Percentiles rank a stretch among this genome's conserved stretches.
Conservation (phyloP, 768 basidiomycete genomes). For the Pleurotus sapidus region DNA sequence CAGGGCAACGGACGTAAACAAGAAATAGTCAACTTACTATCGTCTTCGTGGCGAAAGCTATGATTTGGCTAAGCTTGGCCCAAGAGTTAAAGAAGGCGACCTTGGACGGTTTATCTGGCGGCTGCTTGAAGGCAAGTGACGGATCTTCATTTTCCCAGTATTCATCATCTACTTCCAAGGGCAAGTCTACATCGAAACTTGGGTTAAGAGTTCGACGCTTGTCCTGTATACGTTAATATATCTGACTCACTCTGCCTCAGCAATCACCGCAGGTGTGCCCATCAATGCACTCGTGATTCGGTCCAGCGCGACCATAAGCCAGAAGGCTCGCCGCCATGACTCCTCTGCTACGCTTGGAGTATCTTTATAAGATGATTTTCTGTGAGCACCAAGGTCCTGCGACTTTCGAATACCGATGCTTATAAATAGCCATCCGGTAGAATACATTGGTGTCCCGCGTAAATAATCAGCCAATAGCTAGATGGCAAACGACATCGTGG, state of each 20-base stretch:
- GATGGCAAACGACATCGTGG: conserved; percentile 1
- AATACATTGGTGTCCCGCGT: conserved; percentile 43
- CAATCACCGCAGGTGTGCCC: conserved; percentile 54
- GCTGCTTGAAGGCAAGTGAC: conserved; percentile 60
- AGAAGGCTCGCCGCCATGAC: conserved; percentile 78
- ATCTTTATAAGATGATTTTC: conserved; percentile 51
- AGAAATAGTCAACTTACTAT: conserved; percentile 35
- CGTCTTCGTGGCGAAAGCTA: conserved; percentile 59
- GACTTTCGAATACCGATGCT: conserved; percentile 59
- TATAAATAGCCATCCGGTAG: conserved; percentile 52
- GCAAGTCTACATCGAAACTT: conserved; percentile 82
- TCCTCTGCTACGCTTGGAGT: conserved; percentile 56
- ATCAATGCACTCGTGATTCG: conserved; percentile 49
- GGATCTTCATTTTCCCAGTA: conserved; percentile 65
- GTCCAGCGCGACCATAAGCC: conserved; percentile 64
- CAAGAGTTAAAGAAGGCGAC: conserved; percentile 50
- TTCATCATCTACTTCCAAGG: conserved; percentile 79
- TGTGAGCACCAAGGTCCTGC: conserved; percentile 77
- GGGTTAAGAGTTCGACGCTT: conserved; percentile 10
- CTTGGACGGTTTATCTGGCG: conserved; percentile 51
- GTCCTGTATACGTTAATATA: conserved; percentile 2
- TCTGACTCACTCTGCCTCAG: conserved; percentile 63
- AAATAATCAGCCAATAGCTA: conserved; percentile 58
- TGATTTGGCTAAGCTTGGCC: conserved; percentile 60
- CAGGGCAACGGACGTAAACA: conserved; percentile 43